phyloP scores from a whole-genome alignment of 73 alveolate genomes.

The Paramecium sonneborni region DNA sequence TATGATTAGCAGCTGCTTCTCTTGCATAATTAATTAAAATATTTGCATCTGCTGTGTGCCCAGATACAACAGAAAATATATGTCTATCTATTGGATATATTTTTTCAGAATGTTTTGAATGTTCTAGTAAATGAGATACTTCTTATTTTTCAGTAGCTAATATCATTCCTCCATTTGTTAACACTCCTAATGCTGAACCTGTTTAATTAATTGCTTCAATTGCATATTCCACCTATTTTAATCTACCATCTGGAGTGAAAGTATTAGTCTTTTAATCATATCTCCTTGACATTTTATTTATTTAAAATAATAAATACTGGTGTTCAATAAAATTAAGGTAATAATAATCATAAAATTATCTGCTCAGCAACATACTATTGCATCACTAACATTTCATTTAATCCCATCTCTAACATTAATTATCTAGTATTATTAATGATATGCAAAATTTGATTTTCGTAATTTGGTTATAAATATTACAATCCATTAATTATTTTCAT shows the following conservation, averaged over 20 bases:
- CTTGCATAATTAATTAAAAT: conserved; percentile 75
- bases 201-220: conserved; percentile 76
- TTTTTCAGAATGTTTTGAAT: conserved; percentile 68
- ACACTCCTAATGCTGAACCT: conserved; percentile 73
- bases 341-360: conserved; percentile 6
- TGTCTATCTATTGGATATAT: conserved; percentile 69
- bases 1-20: conserved; percentile 72
- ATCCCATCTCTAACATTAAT: not conserved
- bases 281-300: conserved; percentile 72
- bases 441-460: not conserved
- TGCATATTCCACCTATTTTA: conserved; percentile 77
- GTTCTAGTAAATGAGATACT: conserved; percentile 72
- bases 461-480: not conserved
- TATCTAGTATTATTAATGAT: not conserved
- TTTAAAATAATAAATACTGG: not conserved
- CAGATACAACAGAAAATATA: conserved; percentile 76
- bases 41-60: conserved; percentile 82
- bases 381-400: conserved; percentile 6
- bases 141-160: conserved; percentile 75
- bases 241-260: conserved; percentile 88
- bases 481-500: not conserved
- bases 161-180: conserved; percentile 76
- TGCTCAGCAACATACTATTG: not conserved
- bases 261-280: conserved; percentile 87
- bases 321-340: conserved; percentile 23